These are phyloP conservation scores for Cyclotella atomus DNA, from an alignment of 108 stramenopile species.

Conservation along the genomic window DNA sequence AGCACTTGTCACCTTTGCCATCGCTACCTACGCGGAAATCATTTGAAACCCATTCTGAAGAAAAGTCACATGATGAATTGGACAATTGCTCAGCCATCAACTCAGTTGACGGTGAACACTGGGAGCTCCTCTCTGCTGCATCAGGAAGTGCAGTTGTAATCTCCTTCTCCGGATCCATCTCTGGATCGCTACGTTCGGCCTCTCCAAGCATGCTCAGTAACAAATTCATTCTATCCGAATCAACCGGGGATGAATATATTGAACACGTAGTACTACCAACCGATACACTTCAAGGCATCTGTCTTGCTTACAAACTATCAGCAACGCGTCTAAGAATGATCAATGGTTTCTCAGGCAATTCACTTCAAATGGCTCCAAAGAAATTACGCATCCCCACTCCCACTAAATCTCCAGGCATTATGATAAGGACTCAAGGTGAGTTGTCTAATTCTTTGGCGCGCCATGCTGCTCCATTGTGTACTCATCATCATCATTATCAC, in stretches of 20 bases:
- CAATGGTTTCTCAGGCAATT: constrained; percentile 83
- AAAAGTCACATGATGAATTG: constrained; percentile 16
- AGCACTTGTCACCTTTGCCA: not conserved
- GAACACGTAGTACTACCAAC: constrained; percentile 85
- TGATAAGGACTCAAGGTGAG: constrained; percentile 74
- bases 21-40: not conserved
- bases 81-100: not conserved
- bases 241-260: constrained; percentile 38
- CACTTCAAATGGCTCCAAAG: constrained; percentile 76
- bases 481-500: too few species aligned
- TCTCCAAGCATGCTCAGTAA: constrained; percentile 39
- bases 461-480: too few species aligned
- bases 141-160: constrained; percentile 43
- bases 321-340: constrained; percentile 67
- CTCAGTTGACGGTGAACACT: constrained; percentile 11
- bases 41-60: constrained; percentile 4
- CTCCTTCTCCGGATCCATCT: constrained; percentile 36
- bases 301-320: constrained; percentile 81
- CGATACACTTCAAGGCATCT: constrained; percentile 88
- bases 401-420: constrained; percentile 24
- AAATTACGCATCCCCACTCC: constrained; percentile 74
- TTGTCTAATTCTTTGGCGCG: too few species aligned
- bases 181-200: constrained; percentile 14
- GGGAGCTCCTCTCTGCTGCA: constrained; percentile 49
- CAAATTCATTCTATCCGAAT: constrained; percentile 48